These are phyloP conservation scores for Pseudonitzschia multiseries DNA, from an alignment of 108 stramenopile genomes.

Conservation along the genomic window DNA sequence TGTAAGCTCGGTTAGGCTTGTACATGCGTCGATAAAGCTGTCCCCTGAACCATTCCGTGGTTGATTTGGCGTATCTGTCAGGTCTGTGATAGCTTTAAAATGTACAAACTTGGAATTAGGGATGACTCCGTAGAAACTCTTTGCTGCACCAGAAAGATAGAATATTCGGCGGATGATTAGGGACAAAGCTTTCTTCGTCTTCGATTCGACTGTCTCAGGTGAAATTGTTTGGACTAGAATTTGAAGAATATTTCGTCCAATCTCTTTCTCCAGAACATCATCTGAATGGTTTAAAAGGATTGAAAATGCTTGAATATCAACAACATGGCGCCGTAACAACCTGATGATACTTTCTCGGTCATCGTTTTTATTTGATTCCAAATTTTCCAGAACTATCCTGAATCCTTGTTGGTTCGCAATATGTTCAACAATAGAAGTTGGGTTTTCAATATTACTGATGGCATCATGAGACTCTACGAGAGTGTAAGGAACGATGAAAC, in stretches of 20 bases:
- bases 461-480: slow-evolving; percentile 14
- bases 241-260: slow-evolving; percentile 1
- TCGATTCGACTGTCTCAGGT: slow-evolving; percentile 4
- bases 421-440: neutral
- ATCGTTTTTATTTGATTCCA: neutral
- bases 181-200: slow-evolving; percentile 7
- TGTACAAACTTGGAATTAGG: neutral
- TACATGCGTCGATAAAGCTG: slow-evolving; percentile 36
- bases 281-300: slow-evolving; percentile 11
- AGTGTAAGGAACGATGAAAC: slow-evolving; percentile 23
- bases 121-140: slow-evolving; percentile 1
- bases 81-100: neutral
- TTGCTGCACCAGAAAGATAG: slow-evolving; percentile 3
- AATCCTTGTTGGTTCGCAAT: neutral
- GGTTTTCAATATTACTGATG: neutral
- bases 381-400: neutral
- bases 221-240: slow-evolving; percentile 17
- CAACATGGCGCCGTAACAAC: slow-evolving; percentile 11
- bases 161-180: slow-evolving; percentile 21
- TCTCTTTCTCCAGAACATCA: neutral
- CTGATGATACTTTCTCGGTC: neutral
- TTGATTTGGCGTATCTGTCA: neutral
- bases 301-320: slow-evolving; percentile 25
- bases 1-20: slow-evolving; percentile 53
- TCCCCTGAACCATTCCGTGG: slow-evolving; percentile 6